Evolutionary conservation across 495 filamentous ascomycete species (phyloP), one percentile per base, ranked within the genome.

Genomic region (Xylaria castorea): DNA sequence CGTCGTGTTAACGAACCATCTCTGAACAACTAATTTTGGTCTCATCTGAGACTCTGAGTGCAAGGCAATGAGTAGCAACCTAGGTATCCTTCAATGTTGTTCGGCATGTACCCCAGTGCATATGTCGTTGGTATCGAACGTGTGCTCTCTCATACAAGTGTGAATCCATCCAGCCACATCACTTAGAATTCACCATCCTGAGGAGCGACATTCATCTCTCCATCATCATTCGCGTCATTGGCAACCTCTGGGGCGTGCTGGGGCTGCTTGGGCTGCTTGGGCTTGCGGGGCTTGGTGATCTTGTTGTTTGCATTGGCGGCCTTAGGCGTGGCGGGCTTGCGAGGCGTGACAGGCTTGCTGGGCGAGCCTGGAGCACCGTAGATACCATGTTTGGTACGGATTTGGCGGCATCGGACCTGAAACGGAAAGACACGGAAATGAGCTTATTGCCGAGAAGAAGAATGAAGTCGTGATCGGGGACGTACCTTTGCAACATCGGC

Each of bases 351-450:
- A 12, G 38, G 14, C 14, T 42, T 9, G 38, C 11, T 14, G 9
- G 38, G 1, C 38, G 38, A 42, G 22, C 4, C 7, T 8, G 16
- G 2, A 8, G 55, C 7, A 22, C 32, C 46, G 48, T 57, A 27
- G 18, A 53, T 48, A 14, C 46, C 30, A n/a, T 40, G 53, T 57
- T 75, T 75, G 27, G 34, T 65, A 38, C 77, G 73, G 25, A 79
- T 77, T 46, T 79, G 77, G n/a, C 36, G 16, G 32, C 46, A 73
- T 5, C 75, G 73, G 0, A 18, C 25, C 77, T 79, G 51, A 77
- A 71, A 22, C 11, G 34, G n/a, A 61, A 18, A 42, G 61, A 64
- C 2, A 64, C 1, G 27, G 34, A 48, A 22, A 30, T 55, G 12
- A 38, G 66, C 12, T 44, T 11, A 16, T n/a, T 38, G 34, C n/a